Evolutionary conservation across 352 stramenopile genomes (phyloP), one percentile per base, ranked within the genome.

Genomic region (Pythium sp.): DNA sequence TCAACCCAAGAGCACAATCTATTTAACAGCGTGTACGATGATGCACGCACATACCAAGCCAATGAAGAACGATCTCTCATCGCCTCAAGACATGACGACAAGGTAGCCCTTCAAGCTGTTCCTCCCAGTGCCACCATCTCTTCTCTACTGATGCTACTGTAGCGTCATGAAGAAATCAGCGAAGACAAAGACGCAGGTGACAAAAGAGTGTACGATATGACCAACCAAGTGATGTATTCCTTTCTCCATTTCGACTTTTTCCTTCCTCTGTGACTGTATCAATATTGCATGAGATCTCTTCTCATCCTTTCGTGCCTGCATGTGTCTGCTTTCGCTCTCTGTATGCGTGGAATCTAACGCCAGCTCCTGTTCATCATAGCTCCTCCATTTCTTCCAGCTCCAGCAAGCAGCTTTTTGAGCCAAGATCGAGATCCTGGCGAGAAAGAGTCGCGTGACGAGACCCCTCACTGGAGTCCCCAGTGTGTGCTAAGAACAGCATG

Each of bases 181-280:
- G 47, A 55, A 46, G 38, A 46, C 38, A 14, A n/a, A 58, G 53
- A 34, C 9, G 24, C 34, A 12, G 53, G 53, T 26, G 14, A 38
- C 53, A n/a, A 28, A 30, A 55, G 51, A 38, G 53, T 58, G 54
- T 59, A 59, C 54, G 54, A 59, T 59, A 59, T 59, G 54, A 26
- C 54, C 12, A 41, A 59, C 43, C 43, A 51, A 59, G 28, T 59
- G 54, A 59, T 59, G 54, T 41, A 59, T 59, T 41, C 28, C 26
- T 9, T 59, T 26, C 54, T 59, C 28, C 20, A 59, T 26, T n/a
- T 59, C 49, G 24, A 15, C 20, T 15, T 55, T 14, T 32, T 32
- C 3, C 18, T 15, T 20, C 12, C 41, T 15, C 5, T 49, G 43
- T 51, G 43, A 24, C 18, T 51, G 43, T 51, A 24, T 24, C 43